Percentiles rank a stretch among this genome's conserved stretches.
Conservation (phyloP, 2,329 filamentous ascomycete species). For the Aspergillus transmontanensis region DNA sequence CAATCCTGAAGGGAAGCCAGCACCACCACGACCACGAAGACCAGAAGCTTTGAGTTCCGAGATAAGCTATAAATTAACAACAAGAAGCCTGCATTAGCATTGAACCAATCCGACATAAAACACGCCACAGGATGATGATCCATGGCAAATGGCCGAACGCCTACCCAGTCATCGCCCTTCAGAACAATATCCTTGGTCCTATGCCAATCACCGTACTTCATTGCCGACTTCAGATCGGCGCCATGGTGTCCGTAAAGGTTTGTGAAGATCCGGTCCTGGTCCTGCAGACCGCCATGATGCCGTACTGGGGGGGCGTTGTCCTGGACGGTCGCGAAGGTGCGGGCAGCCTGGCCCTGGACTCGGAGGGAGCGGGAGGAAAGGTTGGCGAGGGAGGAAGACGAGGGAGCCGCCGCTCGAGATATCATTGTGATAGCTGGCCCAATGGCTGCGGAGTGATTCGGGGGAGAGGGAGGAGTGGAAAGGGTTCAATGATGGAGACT, state of each 20-base stretch:
- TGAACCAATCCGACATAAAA: slow-evolving; percentile 1
- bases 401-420: slow-evolving; percentile 49
- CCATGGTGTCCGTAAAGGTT: slow-evolving; percentile 95
- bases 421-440: slow-evolving; percentile 43
- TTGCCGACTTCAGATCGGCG: slow-evolving; percentile 86
- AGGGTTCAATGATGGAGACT: slow-evolving; percentile 20
- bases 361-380: slow-evolving; percentile 46
- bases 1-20: slow-evolving; percentile 95
- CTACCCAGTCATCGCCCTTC: slow-evolving; percentile 93
- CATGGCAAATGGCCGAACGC: slow-evolving; percentile 22
- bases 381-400: slow-evolving; percentile 43
- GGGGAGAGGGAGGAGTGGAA: slow-evolving; percentile 28
- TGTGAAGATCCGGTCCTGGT: slow-evolving; percentile 98
- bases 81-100: neutral
- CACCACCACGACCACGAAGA: slow-evolving; percentile 91
- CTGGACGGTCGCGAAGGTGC: slow-evolving; percentile 80
- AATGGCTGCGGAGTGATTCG: slow-evolving; percentile 32
- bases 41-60: slow-evolving; percentile 96
- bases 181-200: slow-evolving; percentile 98
- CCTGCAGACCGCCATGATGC: slow-evolving; percentile 82
- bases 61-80: slow-evolving; percentile 68
- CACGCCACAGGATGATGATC: neutral
- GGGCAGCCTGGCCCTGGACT: slow-evolving; percentile 46
- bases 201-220: slow-evolving; percentile 99
- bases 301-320: slow-evolving; percentile 63